Evolutionary conservation across 441 rosid species (phyloP).

Genomic region (Jatropha multifida): DNA sequence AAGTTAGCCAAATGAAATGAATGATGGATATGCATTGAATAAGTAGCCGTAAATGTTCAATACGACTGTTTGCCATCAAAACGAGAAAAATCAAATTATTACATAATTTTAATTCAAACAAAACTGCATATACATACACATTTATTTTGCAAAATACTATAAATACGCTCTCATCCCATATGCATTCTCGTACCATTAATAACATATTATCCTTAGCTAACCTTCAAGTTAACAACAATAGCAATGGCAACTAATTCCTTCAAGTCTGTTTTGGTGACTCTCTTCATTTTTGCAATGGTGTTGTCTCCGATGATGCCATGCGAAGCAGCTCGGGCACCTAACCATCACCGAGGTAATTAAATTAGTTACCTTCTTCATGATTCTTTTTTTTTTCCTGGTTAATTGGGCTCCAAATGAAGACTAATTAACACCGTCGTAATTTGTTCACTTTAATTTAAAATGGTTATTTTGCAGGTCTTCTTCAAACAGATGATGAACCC

Average conservation of each 20-base stretch:
- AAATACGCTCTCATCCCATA: not conserved
- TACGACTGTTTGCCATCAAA: too few relatives aligned
- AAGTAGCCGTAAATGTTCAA: too few relatives aligned
- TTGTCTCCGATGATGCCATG: conserved; percentile 3
- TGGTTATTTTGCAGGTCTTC: conserved; percentile 1
- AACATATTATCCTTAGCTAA: too few relatives aligned
- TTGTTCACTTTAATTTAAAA: not conserved
- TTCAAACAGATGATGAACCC: not conserved
- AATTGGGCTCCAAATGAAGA: too few relatives aligned
- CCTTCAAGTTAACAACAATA: too few relatives aligned
- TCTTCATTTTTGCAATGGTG: conserved; percentile 5
- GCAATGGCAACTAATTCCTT: conserved; percentile 11
- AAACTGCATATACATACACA: not conserved
- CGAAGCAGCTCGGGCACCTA: not conserved
- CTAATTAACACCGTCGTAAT: too few relatives aligned
- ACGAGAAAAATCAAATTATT: not conserved
- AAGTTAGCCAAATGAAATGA: too few relatives aligned
- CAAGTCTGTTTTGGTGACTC: conserved; percentile 7
- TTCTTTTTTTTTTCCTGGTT: not conserved
- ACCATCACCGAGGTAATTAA: not conserved
- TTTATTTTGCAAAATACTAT: too few relatives aligned
- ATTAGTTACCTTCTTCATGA: not conserved
- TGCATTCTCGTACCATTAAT: not conserved
- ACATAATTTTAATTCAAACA: not conserved
- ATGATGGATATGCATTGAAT: too few relatives aligned